Evolutionary conservation across 495 filamentous ascomycete species (phyloP).

Genomic region (Penicillium simplicissimum): DNA sequence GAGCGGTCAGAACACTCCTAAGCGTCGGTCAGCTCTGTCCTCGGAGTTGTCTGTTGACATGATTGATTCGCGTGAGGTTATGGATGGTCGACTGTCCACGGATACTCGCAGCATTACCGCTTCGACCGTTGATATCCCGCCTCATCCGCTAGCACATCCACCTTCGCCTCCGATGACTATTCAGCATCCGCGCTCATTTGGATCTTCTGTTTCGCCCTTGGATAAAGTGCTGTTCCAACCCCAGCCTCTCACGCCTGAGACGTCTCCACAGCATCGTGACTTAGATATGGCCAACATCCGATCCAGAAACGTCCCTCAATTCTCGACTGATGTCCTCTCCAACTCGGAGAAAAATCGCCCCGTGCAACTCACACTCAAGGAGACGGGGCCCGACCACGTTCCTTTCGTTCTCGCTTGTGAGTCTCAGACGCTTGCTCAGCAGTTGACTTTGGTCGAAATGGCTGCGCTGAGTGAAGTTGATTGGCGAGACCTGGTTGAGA

Average conservation of each 20-base stretch:
- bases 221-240: slow-evolving; percentile 43
- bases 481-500: slow-evolving; percentile 95
- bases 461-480: slow-evolving; percentile 94
- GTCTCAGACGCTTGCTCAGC: slow-evolving; percentile 85
- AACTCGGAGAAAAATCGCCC: slow-evolving; percentile 37
- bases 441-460: slow-evolving; percentile 94
- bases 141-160: slow-evolving; percentile 68
- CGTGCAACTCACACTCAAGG: slow-evolving; percentile 11
- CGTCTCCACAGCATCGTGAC: slow-evolving; percentile 43
- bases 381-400: slow-evolving; percentile 57
- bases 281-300: slow-evolving; percentile 20
- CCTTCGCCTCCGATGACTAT: slow-evolving; percentile 80
- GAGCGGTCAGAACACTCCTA: slow-evolving; percentile 21
- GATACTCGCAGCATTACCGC: slow-evolving; percentile 38
- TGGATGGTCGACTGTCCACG: slow-evolving; percentile 35
- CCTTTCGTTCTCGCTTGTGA: slow-evolving; percentile 93
- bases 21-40: slow-evolving; percentile 67
- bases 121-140: slow-evolving; percentile 55
- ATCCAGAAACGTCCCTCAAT: slow-evolving; percentile 31
- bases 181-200: slow-evolving; percentile 56
- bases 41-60: slow-evolving; percentile 77
- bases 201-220: slow-evolving; percentile 37
- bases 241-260: slow-evolving; percentile 53
- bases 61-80: slow-evolving; percentile 50
- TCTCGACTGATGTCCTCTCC: slow-evolving; percentile 42